Base-by-base conservation (phyloP, 2,329 filamentous ascomycete genomes). In the Drechslerella stenobrocha region DNA sequence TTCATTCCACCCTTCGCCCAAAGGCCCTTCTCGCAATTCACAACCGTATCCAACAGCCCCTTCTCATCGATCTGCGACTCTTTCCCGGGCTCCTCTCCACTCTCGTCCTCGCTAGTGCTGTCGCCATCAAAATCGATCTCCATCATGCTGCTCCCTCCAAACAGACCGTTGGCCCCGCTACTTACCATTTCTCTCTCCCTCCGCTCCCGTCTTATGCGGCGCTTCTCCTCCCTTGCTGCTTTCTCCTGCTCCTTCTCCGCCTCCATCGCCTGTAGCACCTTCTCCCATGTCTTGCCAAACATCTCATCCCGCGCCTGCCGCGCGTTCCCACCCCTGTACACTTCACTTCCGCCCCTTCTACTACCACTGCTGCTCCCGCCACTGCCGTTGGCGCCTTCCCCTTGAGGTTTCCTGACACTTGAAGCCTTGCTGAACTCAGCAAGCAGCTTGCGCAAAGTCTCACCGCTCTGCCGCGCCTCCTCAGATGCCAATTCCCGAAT, bases 391-490 rank as follows among this genome's bases (percentile, higher is more conserved):
- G n/a, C 37, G n/a, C n/a, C n/a, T 8, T 59, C 61, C 5, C 63
- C 55, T 3, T 28, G 24, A n/a, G 53, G 50, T 32, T 56, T 56
- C 2, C 37, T 50, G 15, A 53, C 63, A 1, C 55, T 60, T 0
- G 63, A 67, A 13, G 50, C 63, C 15, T 63, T 69, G 30, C 64
- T 69, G 24, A 69, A 63, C 42, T 69, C 81, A 2, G 80, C 79
- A 73, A 87, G 77, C 72, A 73, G 35, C 51, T 83, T 85, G 48
- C 84, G 78, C 70, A 87, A 75, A 18, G 84, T 84, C 72, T 86
- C 82, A 74, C 87, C 85, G 5, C 84, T 85, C 65, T 84, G 75
- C 45, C 85, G 80, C 11, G 84, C 84, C 73, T 87, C 85, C 72
- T 86, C 81, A 2, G 84, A 86, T 2, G 84, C 84, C 60, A 81